These are phyloP conservation scores for Cercospora nicotianae DNA, from an alignment of 2,329 filamentous ascomycete species.

Conservation along the genomic window DNA sequence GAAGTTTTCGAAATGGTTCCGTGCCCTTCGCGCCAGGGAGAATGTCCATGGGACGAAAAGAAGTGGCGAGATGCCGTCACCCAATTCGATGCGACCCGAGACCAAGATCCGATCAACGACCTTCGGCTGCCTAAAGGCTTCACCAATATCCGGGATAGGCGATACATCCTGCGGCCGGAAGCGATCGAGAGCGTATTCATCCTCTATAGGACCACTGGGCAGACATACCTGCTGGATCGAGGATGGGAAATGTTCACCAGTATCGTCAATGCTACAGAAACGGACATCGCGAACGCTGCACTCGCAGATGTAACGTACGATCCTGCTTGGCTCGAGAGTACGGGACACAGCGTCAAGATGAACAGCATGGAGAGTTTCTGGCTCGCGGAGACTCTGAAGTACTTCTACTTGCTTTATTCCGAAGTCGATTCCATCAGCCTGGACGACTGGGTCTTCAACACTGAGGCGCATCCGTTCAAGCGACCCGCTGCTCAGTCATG, in stretches of 20 bases:
- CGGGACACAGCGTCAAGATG: slow-evolving; percentile 29
- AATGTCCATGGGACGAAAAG: slow-evolving; percentile 57
- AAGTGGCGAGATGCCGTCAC: slow-evolving; percentile 47
- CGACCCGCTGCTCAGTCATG: slow-evolving; percentile 23
- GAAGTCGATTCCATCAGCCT: slow-evolving; percentile 46
- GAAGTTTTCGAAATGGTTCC: slow-evolving; percentile 57
- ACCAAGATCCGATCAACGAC: slow-evolving; percentile 18
- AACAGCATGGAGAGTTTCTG: slow-evolving; percentile 54
- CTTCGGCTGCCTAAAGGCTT: slow-evolving; percentile 48
- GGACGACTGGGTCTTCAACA: slow-evolving; percentile 54
- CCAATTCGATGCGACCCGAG: slow-evolving; percentile 39
- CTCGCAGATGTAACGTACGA: slow-evolving; percentile 45
- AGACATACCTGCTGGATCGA: slow-evolving; percentile 47
- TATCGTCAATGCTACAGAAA: slow-evolving; percentile 46
- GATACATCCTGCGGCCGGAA: slow-evolving; percentile 55
- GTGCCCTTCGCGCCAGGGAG: slow-evolving; percentile 44
- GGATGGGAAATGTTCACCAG: slow-evolving; percentile 55
- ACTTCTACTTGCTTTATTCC: slow-evolving; percentile 51
- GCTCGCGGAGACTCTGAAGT: slow-evolving; percentile 51
- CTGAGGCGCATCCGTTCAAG: slow-evolving; percentile 52
- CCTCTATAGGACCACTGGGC: slow-evolving; percentile 60
- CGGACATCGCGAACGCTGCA: slow-evolving; percentile 49
- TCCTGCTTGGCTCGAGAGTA: slow-evolving; percentile 40
- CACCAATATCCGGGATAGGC: slow-evolving; percentile 44
- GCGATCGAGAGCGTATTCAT: slow-evolving; percentile 64